Conservation (phyloP, 1,284 basidiomycete species). For the Mycosarcoma maydis region DNA sequence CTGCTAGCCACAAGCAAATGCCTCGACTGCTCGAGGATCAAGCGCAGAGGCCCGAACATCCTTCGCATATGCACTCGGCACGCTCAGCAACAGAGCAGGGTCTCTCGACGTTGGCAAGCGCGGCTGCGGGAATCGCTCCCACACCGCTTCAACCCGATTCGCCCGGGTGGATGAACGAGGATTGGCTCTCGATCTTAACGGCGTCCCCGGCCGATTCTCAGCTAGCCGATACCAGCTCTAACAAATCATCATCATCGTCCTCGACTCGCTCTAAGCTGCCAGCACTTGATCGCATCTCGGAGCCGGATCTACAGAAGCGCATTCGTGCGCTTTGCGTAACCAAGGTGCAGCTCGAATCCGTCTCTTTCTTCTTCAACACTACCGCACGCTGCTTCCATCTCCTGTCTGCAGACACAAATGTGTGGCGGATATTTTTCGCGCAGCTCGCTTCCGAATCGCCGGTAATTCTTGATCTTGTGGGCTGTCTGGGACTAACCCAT, state of each 20-base stretch:
- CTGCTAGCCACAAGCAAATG: not conserved
- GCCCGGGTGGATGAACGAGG: conserved; percentile 13
- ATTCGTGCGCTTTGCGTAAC: conserved; percentile 14
- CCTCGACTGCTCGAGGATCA: not conserved
- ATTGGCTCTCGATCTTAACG: conserved; percentile 12
- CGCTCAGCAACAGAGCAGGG: not conserved
- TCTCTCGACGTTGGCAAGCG: conserved; percentile 5
- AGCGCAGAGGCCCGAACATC: not conserved
- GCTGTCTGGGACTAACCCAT: conserved; percentile 21
- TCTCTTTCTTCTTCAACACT: conserved; percentile 37
- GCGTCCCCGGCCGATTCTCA: not conserved
- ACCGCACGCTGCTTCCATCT: conserved; percentile 31
- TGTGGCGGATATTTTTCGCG: conserved; percentile 29
- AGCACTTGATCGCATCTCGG: conserved; percentile 8
- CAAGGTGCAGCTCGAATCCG: conserved; percentile 17
- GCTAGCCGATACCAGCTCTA: not conserved
- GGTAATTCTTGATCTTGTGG: conserved; percentile 16
- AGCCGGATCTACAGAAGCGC: conserved; percentile 14
- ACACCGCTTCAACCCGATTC: not conserved
- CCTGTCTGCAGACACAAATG: conserved; percentile 23
- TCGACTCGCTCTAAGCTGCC: conserved; percentile 6
- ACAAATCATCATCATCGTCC: not conserved
- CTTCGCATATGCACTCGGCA: not conserved
- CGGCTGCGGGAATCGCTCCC: not conserved
- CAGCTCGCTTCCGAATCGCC: conserved; percentile 16